Evolutionary conservation across 164 flowering plant genomes (phyloP).

Genomic region (Pachysandra terminalis): DNA sequence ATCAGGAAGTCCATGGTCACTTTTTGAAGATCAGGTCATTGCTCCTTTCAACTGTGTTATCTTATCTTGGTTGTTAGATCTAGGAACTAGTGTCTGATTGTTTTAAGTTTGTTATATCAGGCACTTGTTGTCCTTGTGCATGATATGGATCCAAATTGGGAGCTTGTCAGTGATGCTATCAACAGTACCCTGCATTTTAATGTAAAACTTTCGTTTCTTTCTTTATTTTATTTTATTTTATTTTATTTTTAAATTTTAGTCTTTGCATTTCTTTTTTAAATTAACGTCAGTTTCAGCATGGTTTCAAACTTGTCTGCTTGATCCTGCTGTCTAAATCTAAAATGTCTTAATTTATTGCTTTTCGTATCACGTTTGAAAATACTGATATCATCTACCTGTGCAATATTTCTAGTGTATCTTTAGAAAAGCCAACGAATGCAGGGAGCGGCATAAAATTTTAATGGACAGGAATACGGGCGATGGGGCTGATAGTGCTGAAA

Average conservation of each 20-base stretch:
- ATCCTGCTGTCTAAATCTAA: neutral
- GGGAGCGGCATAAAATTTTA: constrained; percentile 75
- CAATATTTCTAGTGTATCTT: constrained; percentile 56
- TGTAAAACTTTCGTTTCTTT: constrained; percentile 56
- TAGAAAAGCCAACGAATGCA: constrained; percentile 90
- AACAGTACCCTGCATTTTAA: constrained; percentile 81
- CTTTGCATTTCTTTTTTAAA: too few relatives aligned
- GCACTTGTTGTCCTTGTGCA: constrained; percentile 98
- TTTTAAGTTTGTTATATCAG: constrained; percentile 32
- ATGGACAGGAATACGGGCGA: constrained; percentile 85
- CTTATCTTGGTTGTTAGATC: neutral
- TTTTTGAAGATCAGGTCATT: constrained; percentile 81
- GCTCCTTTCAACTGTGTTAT: neutral
- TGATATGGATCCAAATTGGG: constrained; percentile 99
- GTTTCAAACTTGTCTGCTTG: neutral
- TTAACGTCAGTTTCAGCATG: too few relatives aligned
- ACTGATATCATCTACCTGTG: constrained; percentile 7
- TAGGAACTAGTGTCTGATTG: constrained; percentile 5
- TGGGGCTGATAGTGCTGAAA: constrained; percentile 97
- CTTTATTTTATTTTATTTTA: too few relatives aligned
- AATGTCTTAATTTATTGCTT: neutral
- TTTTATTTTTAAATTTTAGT: constrained; percentile 6
- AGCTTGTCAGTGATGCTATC: constrained; percentile 90
- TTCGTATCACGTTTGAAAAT: neutral
- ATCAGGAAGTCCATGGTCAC: constrained; percentile 77